A percentile compares a stretch with the other conserved stretches of the same genome.
Conservation (phyloP, 2,329 filamentous ascomycete species). For the Claviceps africana region DNA sequence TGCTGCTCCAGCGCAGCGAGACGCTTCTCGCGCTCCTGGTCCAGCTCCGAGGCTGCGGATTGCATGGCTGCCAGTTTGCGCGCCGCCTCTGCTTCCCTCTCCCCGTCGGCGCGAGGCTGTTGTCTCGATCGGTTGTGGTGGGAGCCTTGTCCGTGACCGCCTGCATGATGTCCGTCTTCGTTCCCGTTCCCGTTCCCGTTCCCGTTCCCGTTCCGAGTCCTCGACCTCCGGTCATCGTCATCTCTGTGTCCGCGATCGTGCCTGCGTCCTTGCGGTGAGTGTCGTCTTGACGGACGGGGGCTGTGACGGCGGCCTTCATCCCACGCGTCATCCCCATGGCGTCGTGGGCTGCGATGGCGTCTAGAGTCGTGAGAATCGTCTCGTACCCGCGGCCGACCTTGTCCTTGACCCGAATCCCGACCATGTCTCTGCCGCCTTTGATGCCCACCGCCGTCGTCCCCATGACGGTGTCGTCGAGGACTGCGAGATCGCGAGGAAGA, state of each 20-base stretch:
- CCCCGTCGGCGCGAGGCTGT: conserved; percentile 1
- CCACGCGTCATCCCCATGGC: background rate
- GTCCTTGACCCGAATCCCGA: conserved; percentile 13
- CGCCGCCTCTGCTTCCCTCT: conserved; percentile 43
- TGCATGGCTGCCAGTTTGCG: conserved; percentile 62
- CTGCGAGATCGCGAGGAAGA: conserved; percentile 33
- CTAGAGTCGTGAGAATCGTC: conserved; percentile 10
- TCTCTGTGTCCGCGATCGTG: conserved; percentile 3
- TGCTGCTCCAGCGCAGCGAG: conserved; percentile 51
- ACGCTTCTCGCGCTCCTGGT: conserved; percentile 54
- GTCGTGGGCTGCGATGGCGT: background rate
- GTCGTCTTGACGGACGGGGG: background rate
- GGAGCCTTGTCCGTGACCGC: conserved; percentile 9
- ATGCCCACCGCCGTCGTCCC: conserved; percentile 8
- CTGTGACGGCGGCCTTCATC: background rate
- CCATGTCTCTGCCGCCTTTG: conserved; percentile 9
- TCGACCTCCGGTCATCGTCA: background rate
- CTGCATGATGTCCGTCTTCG: background rate
- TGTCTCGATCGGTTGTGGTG: background rate
- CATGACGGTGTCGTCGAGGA: conserved; percentile 19
- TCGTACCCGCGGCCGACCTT: conserved; percentile 8
- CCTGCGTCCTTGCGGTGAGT: conserved; percentile 8
- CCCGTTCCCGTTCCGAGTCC: background rate
- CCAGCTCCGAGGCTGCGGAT: conserved; percentile 52
- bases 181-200: background rate